A percentile compares a stretch with the other conserved stretches of the same genome.
Conservation (phyloP, 2,329 filamentous ascomycete species). For the Colletotrichum sidae region DNA sequence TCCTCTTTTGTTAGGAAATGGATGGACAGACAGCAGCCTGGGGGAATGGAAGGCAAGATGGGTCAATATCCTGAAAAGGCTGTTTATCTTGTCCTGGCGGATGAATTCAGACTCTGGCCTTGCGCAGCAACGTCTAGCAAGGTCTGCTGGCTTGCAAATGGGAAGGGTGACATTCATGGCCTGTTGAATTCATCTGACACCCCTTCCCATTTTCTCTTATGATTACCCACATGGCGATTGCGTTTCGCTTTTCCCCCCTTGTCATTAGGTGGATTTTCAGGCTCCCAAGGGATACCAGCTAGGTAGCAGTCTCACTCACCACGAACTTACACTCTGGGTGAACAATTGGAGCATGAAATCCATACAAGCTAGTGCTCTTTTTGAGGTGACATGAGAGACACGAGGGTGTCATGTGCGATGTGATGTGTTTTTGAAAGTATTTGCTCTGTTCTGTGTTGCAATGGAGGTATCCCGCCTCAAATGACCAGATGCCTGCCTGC, state of each 20-base stretch:
- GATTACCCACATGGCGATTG: conserved; percentile 33
- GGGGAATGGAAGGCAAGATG: conserved; percentile 6
- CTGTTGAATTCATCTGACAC: neutral
- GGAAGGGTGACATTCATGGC: neutral
- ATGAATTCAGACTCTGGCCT: too few relatives aligned
- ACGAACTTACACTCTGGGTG: neutral
- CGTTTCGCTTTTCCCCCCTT: conserved; percentile 24
- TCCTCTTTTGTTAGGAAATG: conserved; percentile 16
- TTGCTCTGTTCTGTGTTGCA: conserved; percentile 7
- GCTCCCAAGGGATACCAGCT: neutral
- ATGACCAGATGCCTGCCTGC: neutral
- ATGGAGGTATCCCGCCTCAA: conserved; percentile 6
- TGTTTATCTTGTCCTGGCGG: neutral
- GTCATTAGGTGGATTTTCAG: neutral
- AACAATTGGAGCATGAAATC: too few relatives aligned
- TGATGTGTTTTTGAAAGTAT: conserved; percentile 10
- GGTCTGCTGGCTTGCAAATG: too few relatives aligned
- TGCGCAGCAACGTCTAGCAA: too few relatives aligned
- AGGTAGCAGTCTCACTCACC: conserved; percentile 1
- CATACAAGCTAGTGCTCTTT: too few relatives aligned
- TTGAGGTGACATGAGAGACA: neutral
- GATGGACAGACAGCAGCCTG: conserved; percentile 10
- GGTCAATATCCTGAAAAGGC: neutral
- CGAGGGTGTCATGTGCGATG: neutral
- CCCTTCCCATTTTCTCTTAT: conserved; percentile 11